phyloP scores from a whole-genome alignment of 495 filamentous ascomycete genomes.

The Xylaria cubensis region DNA sequence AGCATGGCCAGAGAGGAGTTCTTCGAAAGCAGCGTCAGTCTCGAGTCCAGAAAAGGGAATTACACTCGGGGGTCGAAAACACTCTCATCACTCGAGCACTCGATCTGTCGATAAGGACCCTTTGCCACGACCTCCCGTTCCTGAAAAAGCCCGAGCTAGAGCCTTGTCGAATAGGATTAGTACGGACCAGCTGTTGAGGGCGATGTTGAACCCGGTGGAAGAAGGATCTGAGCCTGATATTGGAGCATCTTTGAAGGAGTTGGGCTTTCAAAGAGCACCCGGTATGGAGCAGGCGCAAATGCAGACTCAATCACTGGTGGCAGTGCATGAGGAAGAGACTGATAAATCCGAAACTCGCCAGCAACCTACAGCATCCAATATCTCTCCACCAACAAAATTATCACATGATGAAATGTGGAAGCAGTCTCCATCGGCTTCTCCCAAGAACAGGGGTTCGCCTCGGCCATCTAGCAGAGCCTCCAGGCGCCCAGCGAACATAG shows the following conservation, averaged over 20 bases:
- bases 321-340: conserved; percentile 4
- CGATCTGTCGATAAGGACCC: background rate
- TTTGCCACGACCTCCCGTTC: background rate
- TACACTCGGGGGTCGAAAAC: background rate
- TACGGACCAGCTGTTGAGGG: conserved; percentile 7
- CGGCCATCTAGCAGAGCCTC: conserved; percentile 3
- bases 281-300: conserved; percentile 1
- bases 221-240: conserved; percentile 9
- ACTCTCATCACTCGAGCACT: background rate
- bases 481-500: background rate
- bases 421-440: conserved; percentile 4
- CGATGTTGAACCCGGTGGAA: conserved; percentile 17
- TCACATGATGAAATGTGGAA: background rate
- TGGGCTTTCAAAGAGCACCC: background rate
- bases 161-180: conserved; percentile 6
- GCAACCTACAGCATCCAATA: background rate
- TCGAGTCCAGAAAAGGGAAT: background rate
- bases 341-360: background rate
- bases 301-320: background rate
- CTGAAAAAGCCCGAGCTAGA: background rate
- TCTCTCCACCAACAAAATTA: background rate
- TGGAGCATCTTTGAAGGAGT: background rate
- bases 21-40: conserved; percentile 23
- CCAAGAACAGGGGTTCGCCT: background rate
- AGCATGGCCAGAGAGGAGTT: conserved; percentile 29